Base-by-base conservation (phyloP, 192 early-diverging fungal species). In the Dissophora ornata region DNA sequence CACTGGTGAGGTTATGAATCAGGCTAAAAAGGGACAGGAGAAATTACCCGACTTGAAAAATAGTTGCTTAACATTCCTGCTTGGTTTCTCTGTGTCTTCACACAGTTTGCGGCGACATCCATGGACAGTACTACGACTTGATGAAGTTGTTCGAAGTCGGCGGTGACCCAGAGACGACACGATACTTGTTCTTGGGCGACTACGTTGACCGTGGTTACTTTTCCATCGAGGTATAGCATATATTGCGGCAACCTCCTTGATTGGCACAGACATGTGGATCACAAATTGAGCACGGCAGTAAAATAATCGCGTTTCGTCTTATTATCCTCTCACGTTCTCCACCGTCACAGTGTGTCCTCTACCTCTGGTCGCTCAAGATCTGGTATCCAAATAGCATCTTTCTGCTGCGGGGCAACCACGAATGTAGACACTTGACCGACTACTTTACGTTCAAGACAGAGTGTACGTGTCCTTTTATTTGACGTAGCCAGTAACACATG, bases 91-190 rank as follows among this genome's bases (percentile, higher is more conserved):
- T 25, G 15, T 38, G 28, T 18, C 54, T n/a, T 22, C 41, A 45
- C 1, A 42, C 21, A 94, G 94, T 98, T 12, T 97, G 95, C 77
- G 96, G 96, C 53, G 96, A 98, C 82, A 90, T 98, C 56, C 96
- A 98, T 80, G 96, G 96, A n/a, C 96, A 98, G 73, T 98, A 90
- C 79, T 98, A 90, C 78, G 96, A 98, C 79, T 81, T 98, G 60
- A 93, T 98, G 93, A 96, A 96, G 80, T 86, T 98, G 30, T 95
- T 98, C 82, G 95, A 97, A 79, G 93, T 98, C 13, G 96, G 96
- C 41, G 96, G 96, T 24, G 89, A 93, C 77, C 95, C 95, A 13
- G 90, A 88, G 0, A 88, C 83, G 28, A 98, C 96, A 5, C 82
- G 91, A 16, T 98, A 98, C 69, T 85, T 98, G 41, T 98, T 98